phyloP scores from a whole-genome alignment of 2,329 filamentous ascomycete genomes.

The Hirsutella rhossiliensis region DNA sequence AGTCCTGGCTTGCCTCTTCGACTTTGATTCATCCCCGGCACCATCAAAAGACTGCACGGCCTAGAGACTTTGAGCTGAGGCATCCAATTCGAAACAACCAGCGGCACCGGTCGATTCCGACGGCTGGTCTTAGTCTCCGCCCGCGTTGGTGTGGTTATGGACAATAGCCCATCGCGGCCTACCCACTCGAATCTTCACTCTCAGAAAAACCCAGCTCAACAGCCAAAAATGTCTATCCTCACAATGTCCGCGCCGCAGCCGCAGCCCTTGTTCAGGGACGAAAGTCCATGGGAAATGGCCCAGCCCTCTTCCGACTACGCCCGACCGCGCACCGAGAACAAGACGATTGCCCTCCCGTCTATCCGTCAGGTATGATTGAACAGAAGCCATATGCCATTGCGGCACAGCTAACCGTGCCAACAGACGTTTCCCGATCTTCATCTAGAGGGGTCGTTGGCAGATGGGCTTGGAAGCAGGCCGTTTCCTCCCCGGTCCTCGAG shows the following conservation, averaged over 20 bases:
- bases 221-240: constrained; percentile 36
- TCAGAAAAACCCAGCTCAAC: constrained; percentile 11
- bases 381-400: neutral
- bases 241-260: constrained; percentile 31
- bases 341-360: constrained; percentile 34
- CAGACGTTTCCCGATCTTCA: constrained; percentile 31
- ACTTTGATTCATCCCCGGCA: too few species aligned
- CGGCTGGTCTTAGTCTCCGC: constrained; percentile 2
- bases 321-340: constrained; percentile 23
- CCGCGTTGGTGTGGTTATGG: constrained; percentile 21
- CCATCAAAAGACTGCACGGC: too few species aligned
- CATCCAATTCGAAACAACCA: too few species aligned
- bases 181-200: constrained; percentile 14
- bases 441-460: constrained; percentile 9
- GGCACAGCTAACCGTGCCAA: constrained; percentile 9
- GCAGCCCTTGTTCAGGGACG: constrained; percentile 26
- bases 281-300: constrained; percentile 26
- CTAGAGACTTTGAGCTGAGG: too few species aligned
- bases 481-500: constrained; percentile 1
- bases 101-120: constrained; percentile 1
- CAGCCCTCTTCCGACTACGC: constrained; percentile 19
- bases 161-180: constrained; percentile 25
- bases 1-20: too few species aligned
- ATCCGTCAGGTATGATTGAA: constrained; percentile 35
- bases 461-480: neutral